Conservation (phyloP, 2,329 filamentous ascomycete species). For the Aspergillus sp. region DNA sequence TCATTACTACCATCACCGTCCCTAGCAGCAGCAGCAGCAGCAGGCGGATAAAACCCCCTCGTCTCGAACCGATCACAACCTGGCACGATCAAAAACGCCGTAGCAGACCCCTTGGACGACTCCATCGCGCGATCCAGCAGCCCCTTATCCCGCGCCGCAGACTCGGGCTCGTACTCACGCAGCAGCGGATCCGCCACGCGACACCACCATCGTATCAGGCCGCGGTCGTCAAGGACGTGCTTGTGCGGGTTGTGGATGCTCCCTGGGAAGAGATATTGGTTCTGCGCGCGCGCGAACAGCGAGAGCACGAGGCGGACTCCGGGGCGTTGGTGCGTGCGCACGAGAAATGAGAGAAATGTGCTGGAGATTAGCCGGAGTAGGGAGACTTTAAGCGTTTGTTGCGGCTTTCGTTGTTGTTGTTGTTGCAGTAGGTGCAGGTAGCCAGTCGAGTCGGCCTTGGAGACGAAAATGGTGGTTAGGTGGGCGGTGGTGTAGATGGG, state of each 20-base stretch:
- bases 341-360: slow-evolving; percentile 67
- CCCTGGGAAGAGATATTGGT: slow-evolving; percentile 89
- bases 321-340: slow-evolving; percentile 56
- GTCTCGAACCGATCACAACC: slow-evolving; percentile 78
- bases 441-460: slow-evolving; percentile 94
- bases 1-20: no score
- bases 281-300: slow-evolving; percentile 83
- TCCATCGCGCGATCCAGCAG: slow-evolving; percentile 20
- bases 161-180: slow-evolving; percentile 37
- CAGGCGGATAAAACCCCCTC: slow-evolving; percentile 64
- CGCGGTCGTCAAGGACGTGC: slow-evolving; percentile 84
- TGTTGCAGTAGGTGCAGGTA: slow-evolving; percentile 59
- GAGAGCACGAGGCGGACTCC: slow-evolving; percentile 68
- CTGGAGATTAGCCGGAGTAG: slow-evolving; percentile 61
- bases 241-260: slow-evolving; percentile 78
- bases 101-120: slow-evolving; percentile 39
- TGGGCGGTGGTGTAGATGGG: slow-evolving; percentile 74
- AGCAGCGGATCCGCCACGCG: slow-evolving; percentile 72
- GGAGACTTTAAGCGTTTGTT: slow-evolving; percentile 50
- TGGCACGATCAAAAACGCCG: slow-evolving; percentile 78
- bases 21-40: slow-evolving; percentile 14
- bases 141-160: slow-evolving; percentile 25
- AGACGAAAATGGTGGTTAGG: slow-evolving; percentile 83
- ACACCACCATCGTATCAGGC: slow-evolving; percentile 94
- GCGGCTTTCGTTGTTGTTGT: slow-evolving; percentile 25